Evolutionary conservation across 352 stramenopile species (phyloP), one percentile per base, ranked within the genome.

Genomic region (Pythium coloratum): DNA sequence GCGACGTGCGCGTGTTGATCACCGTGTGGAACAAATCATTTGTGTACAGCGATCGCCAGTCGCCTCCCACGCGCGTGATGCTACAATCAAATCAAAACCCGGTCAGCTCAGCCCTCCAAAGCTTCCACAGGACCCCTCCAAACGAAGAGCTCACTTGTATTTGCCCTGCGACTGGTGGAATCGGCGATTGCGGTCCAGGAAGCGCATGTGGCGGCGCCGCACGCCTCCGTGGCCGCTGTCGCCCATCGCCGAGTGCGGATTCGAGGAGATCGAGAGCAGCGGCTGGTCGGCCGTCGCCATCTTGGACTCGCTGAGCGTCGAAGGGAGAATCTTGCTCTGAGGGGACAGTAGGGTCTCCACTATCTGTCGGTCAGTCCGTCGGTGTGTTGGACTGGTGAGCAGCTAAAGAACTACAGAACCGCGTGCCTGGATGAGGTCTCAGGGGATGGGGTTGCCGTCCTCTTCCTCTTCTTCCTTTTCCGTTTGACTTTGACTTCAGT

Each of bases 11-110:
- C 40, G 88, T 95, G 76, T 95, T 91, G 69, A 95, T 91, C 30
- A 95, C 74, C 46, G 88, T 94, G 73, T 95, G 87, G 79, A 94
- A 95, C 33, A 89, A 72, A 65, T 95, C 87, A 30, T 95, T 78
- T 68, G 76, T 91, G 76, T 95, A 95, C 67, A 93, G 89, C 66
- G 81, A 76, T 20, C 85, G 82, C 87, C 87, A 95, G 55, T 95
- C 81, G 14, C 87, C 87, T 8, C 87, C 85, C 46, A 79, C 82
- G 36, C 87, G 84, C 55, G 78, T 76, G 49, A 92, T 80, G 57
- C 76, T 89, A 70, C 16, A 50, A 4, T 2, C 50, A 16, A 58
- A 64, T 57, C 44, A 61, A 32, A 38, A 24, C 20, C 33, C 6
- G 6, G 33, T 38, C 33, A 38, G 6, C 33, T 10, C 33, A 44